Evolutionary conservation across 805 yeast species (phyloP), one percentile per base, ranked within the genome.

Genomic region (Metschnikowia cerradonensis): DNA sequence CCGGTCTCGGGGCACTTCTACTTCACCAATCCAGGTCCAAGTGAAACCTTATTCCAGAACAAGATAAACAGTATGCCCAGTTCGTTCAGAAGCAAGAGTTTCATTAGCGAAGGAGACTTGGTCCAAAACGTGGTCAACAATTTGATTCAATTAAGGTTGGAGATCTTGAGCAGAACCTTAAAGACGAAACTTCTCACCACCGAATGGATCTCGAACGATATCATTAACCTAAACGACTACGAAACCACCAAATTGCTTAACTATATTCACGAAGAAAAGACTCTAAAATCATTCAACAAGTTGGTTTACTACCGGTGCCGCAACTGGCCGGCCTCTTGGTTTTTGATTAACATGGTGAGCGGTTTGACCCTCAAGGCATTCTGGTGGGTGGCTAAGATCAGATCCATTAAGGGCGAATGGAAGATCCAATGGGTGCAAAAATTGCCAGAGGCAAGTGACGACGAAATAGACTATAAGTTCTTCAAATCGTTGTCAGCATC

Each of bases 201-300:
- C 0, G 88, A 84, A 30, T 88, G 94, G 94, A 75, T 80, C 5
- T 70, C 73, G n/a, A 80, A 80, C 55, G 80, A 78, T 38, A 75
- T 80, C 38, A 73, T 86, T 43, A 72, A 67, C 32, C 59, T 87
- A 30, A 68, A 74, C 2, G 72, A 74, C 2, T 72, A 70, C 20
- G 90, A 84, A 60, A 61, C 75, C 19, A 45, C 44, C 8, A 75
- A 75, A 49, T 58, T 81, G 34, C 66, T 69, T 50, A 67, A 72
- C 31, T 64, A 67, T 52, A 56, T 67, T 32, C 58, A 57, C 5
- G 60, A 59, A 17, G 56, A 66, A 33, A 62, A 60, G 45, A 56
- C 62, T 14, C 8, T 31, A 4, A 60, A 52, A 23, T 40, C 47
- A 44, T 45, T 31, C 43, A 49, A 51, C 43, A 57, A 63, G 39